phyloP scores from a whole-genome alignment of 2,329 filamentous ascomycete genomes.

The Thelonectria blattea region DNA sequence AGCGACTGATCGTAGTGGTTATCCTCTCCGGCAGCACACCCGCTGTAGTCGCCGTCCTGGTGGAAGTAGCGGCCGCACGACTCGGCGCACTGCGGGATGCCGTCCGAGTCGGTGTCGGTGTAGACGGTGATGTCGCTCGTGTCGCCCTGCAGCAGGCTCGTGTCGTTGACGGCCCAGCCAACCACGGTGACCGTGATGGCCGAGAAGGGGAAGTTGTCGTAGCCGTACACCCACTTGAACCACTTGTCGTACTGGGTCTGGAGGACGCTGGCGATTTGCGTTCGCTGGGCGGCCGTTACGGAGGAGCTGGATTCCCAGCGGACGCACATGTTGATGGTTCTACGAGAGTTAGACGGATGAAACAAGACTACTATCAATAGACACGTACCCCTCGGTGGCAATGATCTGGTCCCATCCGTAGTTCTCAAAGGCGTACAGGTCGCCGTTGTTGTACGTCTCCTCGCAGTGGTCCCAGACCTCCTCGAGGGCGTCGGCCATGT shows the following conservation, averaged over 20 bases:
- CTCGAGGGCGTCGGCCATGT: conserved; percentile 35
- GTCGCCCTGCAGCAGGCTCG: conserved; percentile 46
- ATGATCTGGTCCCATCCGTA: conserved; percentile 45
- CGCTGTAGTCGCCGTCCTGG: conserved; percentile 48
- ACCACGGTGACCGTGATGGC: conserved; percentile 49
- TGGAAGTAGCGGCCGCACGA: conserved; percentile 54
- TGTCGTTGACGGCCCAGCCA: conserved; percentile 51
- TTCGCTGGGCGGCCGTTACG: conserved; percentile 47
- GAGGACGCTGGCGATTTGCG: conserved; percentile 43
- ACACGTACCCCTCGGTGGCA: conserved; percentile 35
- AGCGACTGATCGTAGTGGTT: conserved; percentile 53
- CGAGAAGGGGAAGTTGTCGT: conserved; percentile 50
- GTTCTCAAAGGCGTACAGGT: conserved; percentile 40
- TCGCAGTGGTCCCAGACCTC: conserved; percentile 42
- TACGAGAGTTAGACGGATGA: neutral
- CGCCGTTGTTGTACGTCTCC: conserved; percentile 35
- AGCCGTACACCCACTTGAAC: conserved; percentile 51
- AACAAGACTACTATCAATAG: too few relatives aligned
- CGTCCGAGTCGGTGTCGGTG: conserved; percentile 47
- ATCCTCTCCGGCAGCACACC: conserved; percentile 43
- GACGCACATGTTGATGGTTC: conserved; percentile 43
- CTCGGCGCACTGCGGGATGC: conserved; percentile 48
- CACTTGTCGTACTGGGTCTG: conserved; percentile 47
- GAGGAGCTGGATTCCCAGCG: conserved; percentile 50
- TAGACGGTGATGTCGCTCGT: conserved; percentile 48